Conservation (phyloP, 1,284 basidiomycete species). For the Retiboletus flavoniger region DNA sequence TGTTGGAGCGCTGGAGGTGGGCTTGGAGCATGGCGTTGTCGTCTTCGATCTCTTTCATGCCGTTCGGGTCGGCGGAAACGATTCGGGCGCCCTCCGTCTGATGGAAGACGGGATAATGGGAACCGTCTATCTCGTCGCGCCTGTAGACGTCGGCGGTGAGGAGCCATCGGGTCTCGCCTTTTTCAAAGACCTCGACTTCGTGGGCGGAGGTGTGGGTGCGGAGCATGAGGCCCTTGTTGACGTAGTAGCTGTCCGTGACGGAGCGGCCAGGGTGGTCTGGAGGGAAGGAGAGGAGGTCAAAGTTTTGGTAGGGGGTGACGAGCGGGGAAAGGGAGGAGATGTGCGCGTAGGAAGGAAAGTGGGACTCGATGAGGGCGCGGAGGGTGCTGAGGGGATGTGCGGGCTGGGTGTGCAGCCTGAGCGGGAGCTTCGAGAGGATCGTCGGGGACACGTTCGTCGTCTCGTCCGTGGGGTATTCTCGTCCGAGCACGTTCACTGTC, state of each 20-base stretch:
- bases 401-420: conserved; percentile 72
- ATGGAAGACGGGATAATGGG: conserved; percentile 98
- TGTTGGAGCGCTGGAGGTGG: conserved; percentile 65
- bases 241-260: conserved; percentile 92
- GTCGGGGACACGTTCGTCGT: conserved; percentile 85
- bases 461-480: conserved; percentile 67
- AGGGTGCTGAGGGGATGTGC: conserved; percentile 88
- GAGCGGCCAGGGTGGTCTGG: conserved; percentile 90
- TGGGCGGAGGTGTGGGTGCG: conserved; percentile 98
- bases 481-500: conserved; percentile 51
- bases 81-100: conserved; percentile 96
- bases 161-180: conserved; percentile 81
- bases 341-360: conserved; percentile 72
- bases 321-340: conserved; percentile 79
- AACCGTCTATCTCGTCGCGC: conserved; percentile 96
- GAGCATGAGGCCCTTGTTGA: conserved; percentile 88
- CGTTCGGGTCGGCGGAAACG: conserved; percentile 54
- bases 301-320: conserved; percentile 91
- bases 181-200: conserved; percentile 88
- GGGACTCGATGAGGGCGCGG: conserved; percentile 79
- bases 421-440: conserved; percentile 74
- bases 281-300: conserved; percentile 95
- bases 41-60: conserved; percentile 59
- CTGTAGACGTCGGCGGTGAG: conserved; percentile 98
- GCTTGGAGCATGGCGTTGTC: conserved; percentile 64